These are phyloP conservation scores for Leavenworthia alabamica DNA, from an alignment of 345 rosid genomes.

Conservation along the genomic window DNA sequence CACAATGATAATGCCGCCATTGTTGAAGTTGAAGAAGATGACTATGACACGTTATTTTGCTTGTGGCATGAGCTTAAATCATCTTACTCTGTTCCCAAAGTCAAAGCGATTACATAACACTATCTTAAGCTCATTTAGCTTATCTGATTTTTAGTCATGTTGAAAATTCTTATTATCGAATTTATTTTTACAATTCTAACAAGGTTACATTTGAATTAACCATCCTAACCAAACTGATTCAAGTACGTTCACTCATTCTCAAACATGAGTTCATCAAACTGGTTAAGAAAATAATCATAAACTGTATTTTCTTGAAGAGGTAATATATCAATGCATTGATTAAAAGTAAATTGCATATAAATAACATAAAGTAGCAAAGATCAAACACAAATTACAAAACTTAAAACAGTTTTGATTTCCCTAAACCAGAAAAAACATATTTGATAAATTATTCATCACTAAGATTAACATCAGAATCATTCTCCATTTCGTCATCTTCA, in stretches of 20 bases:
- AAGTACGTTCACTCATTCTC: neutral
- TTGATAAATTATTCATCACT: slow-evolving; percentile 38
- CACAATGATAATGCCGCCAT: neutral
- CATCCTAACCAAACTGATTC: neutral
- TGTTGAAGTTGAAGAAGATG: slow-evolving; percentile 42
- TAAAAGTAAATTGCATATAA: neutral
- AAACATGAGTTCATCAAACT: neutral
- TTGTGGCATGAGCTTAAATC: slow-evolving; percentile 73
- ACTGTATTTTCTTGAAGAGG: neutral
- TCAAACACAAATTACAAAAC: slow-evolving; percentile 11
- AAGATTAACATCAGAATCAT: slow-evolving; percentile 54
- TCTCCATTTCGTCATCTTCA: slow-evolving; percentile 33
- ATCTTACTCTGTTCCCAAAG: slow-evolving; percentile 10
- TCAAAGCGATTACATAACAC: neutral
- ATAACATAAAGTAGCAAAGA: slow-evolving; percentile 1
- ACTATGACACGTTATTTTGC: slow-evolving; percentile 57
- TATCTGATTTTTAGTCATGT: no score
- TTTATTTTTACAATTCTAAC: neutral
- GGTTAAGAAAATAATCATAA: neutral
- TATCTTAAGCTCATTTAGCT: neutral
- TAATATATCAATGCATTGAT: neutral
- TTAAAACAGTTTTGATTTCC: neutral
- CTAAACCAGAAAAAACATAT: neutral
- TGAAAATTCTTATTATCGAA: no score
- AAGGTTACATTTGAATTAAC: neutral